Evolutionary conservation across 208 protist genomes (phyloP), one percentile per base, ranked within the genome.

Genomic region (Leishmania aethiopica): DNA sequence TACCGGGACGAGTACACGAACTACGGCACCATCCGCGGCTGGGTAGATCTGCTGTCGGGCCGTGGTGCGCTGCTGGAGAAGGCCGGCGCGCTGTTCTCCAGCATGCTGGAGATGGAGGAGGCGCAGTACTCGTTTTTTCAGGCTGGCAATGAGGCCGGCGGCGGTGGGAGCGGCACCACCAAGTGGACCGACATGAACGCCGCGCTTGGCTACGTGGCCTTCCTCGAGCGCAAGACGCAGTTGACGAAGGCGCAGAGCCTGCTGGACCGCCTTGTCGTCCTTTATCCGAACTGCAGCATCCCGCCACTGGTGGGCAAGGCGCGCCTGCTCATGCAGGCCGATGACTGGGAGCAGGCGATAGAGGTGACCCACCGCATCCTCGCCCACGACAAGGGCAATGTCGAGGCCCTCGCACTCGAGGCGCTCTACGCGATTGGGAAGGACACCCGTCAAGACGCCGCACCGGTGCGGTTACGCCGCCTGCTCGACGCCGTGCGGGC

Each of bases 261-360:
- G 60, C 88, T 98, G 35, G 96, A 97, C 80, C 86, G 89, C n/a
- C 75, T 96, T 49, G 88, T 96, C 60, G 96, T 96, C 17, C 84
- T 82, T 28, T 88, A 95, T 75, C 93, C 93, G 10, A 87, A 77
- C 69, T 94, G 92, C 73, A 91, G 87, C 15, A 84, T 93, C 19
- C 90, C 91, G 2, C 83, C 83, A 32, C 87, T 97, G 49, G 87
- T 96, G n/a, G 85, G 90, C 35, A 98, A 98, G 84, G 92, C 93
- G 28, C 91, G 89, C 6, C 84, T 98, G 71, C 88, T 98, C 28
- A 93, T 99, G 86, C 86, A 88, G 70, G 91, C 96, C 35, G 96
- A 97, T 59, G 96, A 99, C 80, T 99, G 98, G 98, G 95, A 98
- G 17, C 97, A 98, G 84, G 90, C 91, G 19, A 78, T 90, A 3